Base-by-base conservation (phyloP, 306 rosid genomes). In the Argentina anserina region DNA sequence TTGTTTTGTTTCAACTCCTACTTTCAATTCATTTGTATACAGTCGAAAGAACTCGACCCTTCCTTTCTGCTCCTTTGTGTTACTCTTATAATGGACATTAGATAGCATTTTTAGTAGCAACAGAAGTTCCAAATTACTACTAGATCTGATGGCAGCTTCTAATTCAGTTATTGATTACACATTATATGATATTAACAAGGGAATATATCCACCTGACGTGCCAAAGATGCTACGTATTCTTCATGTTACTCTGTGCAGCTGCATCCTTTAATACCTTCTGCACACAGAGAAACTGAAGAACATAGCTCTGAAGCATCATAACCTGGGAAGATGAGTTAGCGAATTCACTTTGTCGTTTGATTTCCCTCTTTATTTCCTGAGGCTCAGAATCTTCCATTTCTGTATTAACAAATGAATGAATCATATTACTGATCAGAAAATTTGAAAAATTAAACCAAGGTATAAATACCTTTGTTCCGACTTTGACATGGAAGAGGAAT, bases 231-330 rank as follows among this genome's bases (percentile, higher is more conserved):
- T 76, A 80, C 74, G 74, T 73, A 68, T 78, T 81, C 75, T 79
- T 83, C 74, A 65, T 41, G 74, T 70, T 31, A 63, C 70, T 74
- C 65, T 74, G 47, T 41, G 80, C 61, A 75, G 85, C 81, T 66
- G 92, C 72, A 70, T 79, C 81, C 66, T 75, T 85, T 82, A 85
- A 33, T 56, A 88, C 86, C 79, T 89, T 90, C 80, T 90, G 91
- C 84, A 90, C 87, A 79, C 78, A 87, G 65, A 84, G 84, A 81
- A 90, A 81, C 86, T 87, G 94, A 78, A 92, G 80, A 47, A 89
- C 88, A 67, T 78, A 87, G 80, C 88, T 84, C 79, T 86, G 81
- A 63, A 86, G 77, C 88, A 86, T 84, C 84, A 81, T 82, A 81
- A 84, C 89, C 74, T 83, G 82, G 70, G 89, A 79, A 14, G 92